Evolutionary conservation across 129 eudicot genomes (phyloP), one percentile per base, ranked within the genome.

Genomic region (Saussurea involucrata): DNA sequence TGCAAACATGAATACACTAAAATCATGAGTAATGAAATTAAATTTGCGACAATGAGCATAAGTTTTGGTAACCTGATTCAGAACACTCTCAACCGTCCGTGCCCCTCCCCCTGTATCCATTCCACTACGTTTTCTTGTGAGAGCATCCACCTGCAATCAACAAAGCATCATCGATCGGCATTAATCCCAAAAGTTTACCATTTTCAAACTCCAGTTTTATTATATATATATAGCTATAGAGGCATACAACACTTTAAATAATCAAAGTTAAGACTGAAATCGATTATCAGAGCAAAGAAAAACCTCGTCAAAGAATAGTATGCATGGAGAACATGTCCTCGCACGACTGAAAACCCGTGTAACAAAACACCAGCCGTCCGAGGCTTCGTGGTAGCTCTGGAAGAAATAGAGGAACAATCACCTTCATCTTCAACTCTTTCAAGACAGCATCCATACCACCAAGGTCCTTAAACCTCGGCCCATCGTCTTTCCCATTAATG

Each of bases 221-320:
- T n/a, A n/a, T n/a, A n/a, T n/a, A n/a, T n/a, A n/a, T n/a, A n/a
- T n/a, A n/a, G n/a, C n/a, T n/a, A n/a, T n/a, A n/a, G n/a, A n/a
- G n/a, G n/a, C n/a, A n/a, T n/a, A n/a, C n/a, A n/a, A n/a, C n/a
- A n/a, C n/a, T n/a, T n/a, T n/a, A n/a, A n/a, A n/a, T n/a, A n/a
- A n/a, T n/a, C n/a, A n/a, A n/a, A n/a, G n/a, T n/a, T n/a, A n/a
- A n/a, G n/a, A n/a, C n/a, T n/a, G n/a, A n/a, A n/a, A n/a, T n/a
- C n/a, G n/a, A n/a, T n/a, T n/a, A n/a, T 28, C 20, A 63, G 20
- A 68, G 34, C 11, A 24, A 36, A 29, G 22, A 24, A 3, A 75
- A 72, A 94, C 98, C 98, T 95, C 98, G 63, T 95, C 98, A 66
- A 95, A 95, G 88, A 95, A 95, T 64, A 95, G 81, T 46, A 95